Percentiles rank a stretch among this genome's conserved stretches.
These are phyloP conservation scores for Lepraria neglecta DNA, from an alignment of 495 filamentous ascomycete species.

Conservation along the genomic window DNA sequence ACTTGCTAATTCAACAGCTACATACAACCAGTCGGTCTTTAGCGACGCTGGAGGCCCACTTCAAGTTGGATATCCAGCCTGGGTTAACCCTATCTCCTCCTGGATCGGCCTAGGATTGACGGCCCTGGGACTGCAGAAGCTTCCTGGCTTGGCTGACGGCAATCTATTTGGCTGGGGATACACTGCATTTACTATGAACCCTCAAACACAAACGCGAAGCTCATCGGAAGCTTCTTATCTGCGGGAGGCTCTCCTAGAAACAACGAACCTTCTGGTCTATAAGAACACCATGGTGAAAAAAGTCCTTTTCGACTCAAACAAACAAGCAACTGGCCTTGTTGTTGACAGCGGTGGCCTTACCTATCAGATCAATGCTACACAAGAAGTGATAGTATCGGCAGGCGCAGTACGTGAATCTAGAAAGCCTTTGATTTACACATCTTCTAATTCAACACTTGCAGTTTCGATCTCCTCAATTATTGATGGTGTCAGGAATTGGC, in stretches of 20 bases:
- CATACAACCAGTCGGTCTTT: not conserved
- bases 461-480: conserved; percentile 46
- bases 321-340: conserved; percentile 42
- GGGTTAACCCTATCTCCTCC: not conserved
- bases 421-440: not conserved
- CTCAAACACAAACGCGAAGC: conserved; percentile 11
- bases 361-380: conserved; percentile 39
- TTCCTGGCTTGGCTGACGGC: conserved; percentile 26
- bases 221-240: conserved; percentile 33
- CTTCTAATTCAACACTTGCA: not conserved
- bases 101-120: not conserved
- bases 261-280: conserved; percentile 33
- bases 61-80: not conserved
- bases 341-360: conserved; percentile 34
- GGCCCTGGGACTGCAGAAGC: not conserved
- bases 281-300: conserved; percentile 35
- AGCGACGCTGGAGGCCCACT: not conserved
- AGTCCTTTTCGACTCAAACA: conserved; percentile 40
- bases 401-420: conserved; percentile 30
- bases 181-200: conserved; percentile 24
- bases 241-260: conserved; percentile 7
- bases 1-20: not conserved
- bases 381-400: conserved; percentile 53
- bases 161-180: conserved; percentile 27
- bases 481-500: conserved; percentile 51